A percentile compares a stretch with the other conserved stretches of the same genome.
Conservation (phyloP, 108 stramenopile species). For the Pseudonitzschia multiseries region DNA sequence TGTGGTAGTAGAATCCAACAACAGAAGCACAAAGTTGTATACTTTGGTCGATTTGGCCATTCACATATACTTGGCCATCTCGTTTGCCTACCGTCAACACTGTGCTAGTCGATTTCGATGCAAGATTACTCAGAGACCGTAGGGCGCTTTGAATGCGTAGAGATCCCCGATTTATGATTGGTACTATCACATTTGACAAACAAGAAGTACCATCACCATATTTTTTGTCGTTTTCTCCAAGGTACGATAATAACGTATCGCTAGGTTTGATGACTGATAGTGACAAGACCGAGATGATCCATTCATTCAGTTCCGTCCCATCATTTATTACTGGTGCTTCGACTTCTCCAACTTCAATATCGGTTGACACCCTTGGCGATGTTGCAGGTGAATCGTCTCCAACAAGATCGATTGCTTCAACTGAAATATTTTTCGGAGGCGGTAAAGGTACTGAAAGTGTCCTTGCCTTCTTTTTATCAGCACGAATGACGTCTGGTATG, state of each 20-base stretch:
- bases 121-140: background rate
- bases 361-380: background rate
- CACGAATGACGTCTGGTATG: background rate
- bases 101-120: background rate
- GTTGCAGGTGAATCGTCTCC: background rate
- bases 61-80: constrained; percentile 17
- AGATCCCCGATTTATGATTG: constrained; percentile 22
- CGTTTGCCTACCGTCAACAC: constrained; percentile 1
- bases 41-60: constrained; percentile 10
- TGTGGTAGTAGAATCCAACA: constrained; percentile 37
- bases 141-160: constrained; percentile 13
- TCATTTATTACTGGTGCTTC: constrained; percentile 26
- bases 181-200: constrained; percentile 26
- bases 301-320: constrained; percentile 42
- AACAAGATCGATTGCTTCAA: background rate
- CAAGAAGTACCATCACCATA: background rate
- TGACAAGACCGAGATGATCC: constrained; percentile 35
- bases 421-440: background rate
- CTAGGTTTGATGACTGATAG: constrained; percentile 28
- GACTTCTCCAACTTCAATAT: background rate
- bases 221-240: constrained; percentile 11
- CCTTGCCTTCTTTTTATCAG: background rate
- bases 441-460: background rate
- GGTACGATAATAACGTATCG: constrained; percentile 8
- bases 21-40: constrained; percentile 31